Evolutionary conservation across 1,284 basidiomycete genomes (phyloP).

Genomic region (Papiliotrema flavescens): DNA sequence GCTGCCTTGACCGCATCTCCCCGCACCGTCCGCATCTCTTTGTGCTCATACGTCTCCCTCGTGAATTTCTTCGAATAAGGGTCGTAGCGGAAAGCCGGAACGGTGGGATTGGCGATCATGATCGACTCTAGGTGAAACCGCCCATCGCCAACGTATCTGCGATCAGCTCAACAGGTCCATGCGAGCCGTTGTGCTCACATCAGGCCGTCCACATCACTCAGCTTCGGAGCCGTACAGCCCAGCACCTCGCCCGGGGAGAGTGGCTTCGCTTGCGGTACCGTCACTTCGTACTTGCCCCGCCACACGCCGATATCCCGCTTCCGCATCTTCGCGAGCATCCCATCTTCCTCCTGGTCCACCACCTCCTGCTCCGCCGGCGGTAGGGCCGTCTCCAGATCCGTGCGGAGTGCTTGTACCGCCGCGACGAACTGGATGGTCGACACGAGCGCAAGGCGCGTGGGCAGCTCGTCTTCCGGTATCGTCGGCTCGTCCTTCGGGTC

Average conservation of each 20-base stretch:
- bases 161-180: neutral
- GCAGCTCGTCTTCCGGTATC: neutral
- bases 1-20: slow-evolving; percentile 75
- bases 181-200: slow-evolving; percentile 58
- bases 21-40: slow-evolving; percentile 74
- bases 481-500: slow-evolving; percentile 16
- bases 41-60: slow-evolving; percentile 84
- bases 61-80: slow-evolving; percentile 98
- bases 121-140: slow-evolving; percentile 97
- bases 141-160: slow-evolving; percentile 93
- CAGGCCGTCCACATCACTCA: slow-evolving; percentile 73
- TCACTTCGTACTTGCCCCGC: slow-evolving; percentile 64
- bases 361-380: slow-evolving; percentile 26
- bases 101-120: slow-evolving; percentile 97
- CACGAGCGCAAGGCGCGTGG: slow-evolving; percentile 76
- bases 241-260: slow-evolving; percentile 94
- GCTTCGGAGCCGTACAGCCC: slow-evolving; percentile 89
- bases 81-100: slow-evolving; percentile 96
- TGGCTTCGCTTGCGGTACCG: slow-evolving; percentile 86
- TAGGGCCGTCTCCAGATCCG: slow-evolving; percentile 57
- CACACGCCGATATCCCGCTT: slow-evolving; percentile 45
- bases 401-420: slow-evolving; percentile 78
- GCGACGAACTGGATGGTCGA: slow-evolving; percentile 95
- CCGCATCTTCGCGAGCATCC: slow-evolving; percentile 31
- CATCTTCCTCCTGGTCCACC: slow-evolving; percentile 14